phyloP scores from a whole-genome alignment of 345 rosid genomes.

The Ceriops decandra region DNA sequence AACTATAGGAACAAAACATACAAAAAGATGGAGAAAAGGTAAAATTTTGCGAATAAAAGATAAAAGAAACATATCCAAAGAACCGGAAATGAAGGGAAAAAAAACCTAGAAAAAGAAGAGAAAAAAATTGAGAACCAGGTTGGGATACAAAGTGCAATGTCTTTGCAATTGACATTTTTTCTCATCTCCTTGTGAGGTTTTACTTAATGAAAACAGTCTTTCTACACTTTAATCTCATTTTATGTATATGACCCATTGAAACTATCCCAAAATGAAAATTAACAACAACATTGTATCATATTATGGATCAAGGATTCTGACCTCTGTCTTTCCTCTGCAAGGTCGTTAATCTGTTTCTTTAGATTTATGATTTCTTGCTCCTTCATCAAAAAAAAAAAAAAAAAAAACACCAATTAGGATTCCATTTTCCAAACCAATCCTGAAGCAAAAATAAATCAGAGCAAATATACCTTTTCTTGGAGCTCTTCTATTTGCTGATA shows the following conservation, averaged over 20 bases:
- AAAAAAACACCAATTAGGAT: constrained; percentile 5
- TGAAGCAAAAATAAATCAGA: neutral
- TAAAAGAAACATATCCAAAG: too few species aligned
- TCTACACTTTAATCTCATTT: too few species aligned
- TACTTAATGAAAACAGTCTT: too few species aligned
- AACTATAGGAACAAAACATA: constrained; percentile 35
- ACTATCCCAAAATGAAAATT: neutral
- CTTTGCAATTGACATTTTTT: neutral
- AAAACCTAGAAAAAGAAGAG: too few species aligned
- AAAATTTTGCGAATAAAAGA: too few species aligned
- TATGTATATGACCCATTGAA: too few species aligned
- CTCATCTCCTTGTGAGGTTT: neutral
- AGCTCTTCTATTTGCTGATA: constrained; percentile 60
- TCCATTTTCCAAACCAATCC: neutral
- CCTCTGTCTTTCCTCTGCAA: constrained; percentile 73
- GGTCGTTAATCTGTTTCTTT: constrained; percentile 48
- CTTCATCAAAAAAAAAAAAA: constrained; percentile 28
- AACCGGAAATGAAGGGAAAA: too few species aligned
- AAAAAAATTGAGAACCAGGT: too few species aligned
- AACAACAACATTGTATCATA: neutral
- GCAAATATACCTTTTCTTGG: constrained; percentile 54
- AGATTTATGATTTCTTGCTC: constrained; percentile 63
- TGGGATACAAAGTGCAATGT: too few species aligned
- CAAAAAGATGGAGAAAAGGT: neutral
- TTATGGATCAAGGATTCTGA: constrained; percentile 19